Conservation (phyloP, 306 rosid genomes). For the Sesbania bispinosa region DNA sequence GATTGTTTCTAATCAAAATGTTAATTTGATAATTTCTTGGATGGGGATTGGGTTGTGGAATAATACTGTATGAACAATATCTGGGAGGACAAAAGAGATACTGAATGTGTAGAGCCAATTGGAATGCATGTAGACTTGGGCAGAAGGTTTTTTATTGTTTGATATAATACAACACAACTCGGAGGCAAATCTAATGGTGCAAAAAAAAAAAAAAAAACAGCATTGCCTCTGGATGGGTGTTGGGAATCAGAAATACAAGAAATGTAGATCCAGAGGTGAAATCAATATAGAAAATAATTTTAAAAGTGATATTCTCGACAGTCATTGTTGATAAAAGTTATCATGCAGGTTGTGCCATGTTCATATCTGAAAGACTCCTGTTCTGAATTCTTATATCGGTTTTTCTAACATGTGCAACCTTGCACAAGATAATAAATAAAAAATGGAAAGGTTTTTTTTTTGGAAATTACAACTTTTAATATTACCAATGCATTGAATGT, state of each 20-base stretch:
- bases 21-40: not conserved
- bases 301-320: not conserved
- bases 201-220: not conserved
- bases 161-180: not conserved
- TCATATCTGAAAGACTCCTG: not conserved
- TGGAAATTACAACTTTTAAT: too few species aligned
- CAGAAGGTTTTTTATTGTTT: not conserved
- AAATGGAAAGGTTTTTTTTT: too few species aligned
- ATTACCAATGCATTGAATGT: too few species aligned
- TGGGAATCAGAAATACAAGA: not conserved
- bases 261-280: conserved; percentile 6
- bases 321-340: not conserved
- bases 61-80: not conserved
- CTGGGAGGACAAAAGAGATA: not conserved
- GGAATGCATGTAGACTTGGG: not conserved
- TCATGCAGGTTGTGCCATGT: not conserved
- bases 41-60: not conserved
- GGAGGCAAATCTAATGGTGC: not conserved
- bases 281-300: not conserved
- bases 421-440: too few species aligned
- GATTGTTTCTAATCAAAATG: not conserved
- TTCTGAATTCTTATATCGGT: too few species aligned
- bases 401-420: too few species aligned
- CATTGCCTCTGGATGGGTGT: not conserved
- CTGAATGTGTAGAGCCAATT: not conserved